Conservation (phyloP, 148 eudicot genomes). For the Chenopodium album region DNA sequence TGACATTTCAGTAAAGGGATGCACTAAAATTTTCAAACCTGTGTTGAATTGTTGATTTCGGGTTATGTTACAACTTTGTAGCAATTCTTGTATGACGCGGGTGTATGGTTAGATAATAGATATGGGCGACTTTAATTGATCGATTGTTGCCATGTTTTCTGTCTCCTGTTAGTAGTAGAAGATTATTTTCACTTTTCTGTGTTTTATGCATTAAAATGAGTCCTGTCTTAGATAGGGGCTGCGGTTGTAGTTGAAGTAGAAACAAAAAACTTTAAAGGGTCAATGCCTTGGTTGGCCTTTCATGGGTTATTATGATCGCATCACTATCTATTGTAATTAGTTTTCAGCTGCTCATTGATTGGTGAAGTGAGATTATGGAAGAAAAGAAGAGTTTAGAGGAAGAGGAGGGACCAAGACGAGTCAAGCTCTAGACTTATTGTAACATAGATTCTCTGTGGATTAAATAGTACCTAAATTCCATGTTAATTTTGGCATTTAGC, state of each 20-base stretch:
- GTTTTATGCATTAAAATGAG: not conserved
- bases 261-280: not conserved
- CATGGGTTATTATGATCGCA: not conserved
- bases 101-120: not conserved
- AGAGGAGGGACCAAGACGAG: not conserved
- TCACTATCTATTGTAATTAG: not conserved
- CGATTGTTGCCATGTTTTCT: not conserved
- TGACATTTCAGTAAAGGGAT: not conserved
- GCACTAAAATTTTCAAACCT: not conserved
- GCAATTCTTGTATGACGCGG: not conserved
- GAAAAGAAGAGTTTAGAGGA: not conserved
- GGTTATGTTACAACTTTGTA: not conserved
- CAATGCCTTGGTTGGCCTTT: not conserved
- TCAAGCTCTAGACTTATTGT: too few species aligned
- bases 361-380: not conserved
- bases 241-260: too few species aligned
- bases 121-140: not conserved
- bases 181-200: not conserved
- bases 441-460: not conserved
- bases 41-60: not conserved
- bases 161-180: not conserved
- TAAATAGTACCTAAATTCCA: not conserved
- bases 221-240: too few species aligned
- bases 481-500: not conserved
- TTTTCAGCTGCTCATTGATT: not conserved